Percentiles rank a stretch among this genome's conserved stretches.
These are phyloP conservation scores for Lecanosticta acicola DNA, from an alignment of 2,329 filamentous ascomycete genomes.

Conservation along the genomic window DNA sequence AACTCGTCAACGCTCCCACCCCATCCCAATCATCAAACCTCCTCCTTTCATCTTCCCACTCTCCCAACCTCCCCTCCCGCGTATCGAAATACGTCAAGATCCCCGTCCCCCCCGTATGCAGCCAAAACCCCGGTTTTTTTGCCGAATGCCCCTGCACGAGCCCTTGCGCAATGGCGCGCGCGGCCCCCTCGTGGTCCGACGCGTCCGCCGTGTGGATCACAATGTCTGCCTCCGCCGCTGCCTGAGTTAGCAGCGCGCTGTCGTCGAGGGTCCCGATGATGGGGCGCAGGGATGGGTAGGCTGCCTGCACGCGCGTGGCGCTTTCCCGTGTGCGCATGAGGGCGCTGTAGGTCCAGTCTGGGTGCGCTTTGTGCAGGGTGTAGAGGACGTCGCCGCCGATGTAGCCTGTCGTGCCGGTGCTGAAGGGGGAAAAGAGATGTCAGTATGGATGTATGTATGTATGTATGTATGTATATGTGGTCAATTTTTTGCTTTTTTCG, in stretches of 20 bases:
- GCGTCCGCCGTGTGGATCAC: slow-evolving; percentile 47
- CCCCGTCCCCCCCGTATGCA: slow-evolving; percentile 55
- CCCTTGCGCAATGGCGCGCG: slow-evolving; percentile 48
- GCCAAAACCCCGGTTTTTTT: slow-evolving; percentile 32
- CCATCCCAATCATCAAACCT: slow-evolving; percentile 57
- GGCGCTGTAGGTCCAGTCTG: slow-evolving; percentile 46
- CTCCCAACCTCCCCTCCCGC: slow-evolving; percentile 44
- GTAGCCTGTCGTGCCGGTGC: slow-evolving; percentile 36
- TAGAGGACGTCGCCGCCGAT: slow-evolving; percentile 45
- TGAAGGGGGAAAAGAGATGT: too few relatives aligned
- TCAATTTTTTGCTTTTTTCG: too few relatives aligned
- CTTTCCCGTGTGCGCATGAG: slow-evolving; percentile 48
- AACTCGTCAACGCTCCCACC: slow-evolving; percentile 45
- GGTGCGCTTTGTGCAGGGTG: slow-evolving; percentile 42
- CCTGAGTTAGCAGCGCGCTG: slow-evolving; percentile 40
- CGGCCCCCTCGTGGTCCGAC: slow-evolving; percentile 43
- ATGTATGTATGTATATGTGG: too few relatives aligned
- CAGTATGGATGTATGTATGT: not conserved
- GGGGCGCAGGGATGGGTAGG: slow-evolving; percentile 38
- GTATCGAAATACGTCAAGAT: slow-evolving; percentile 51
- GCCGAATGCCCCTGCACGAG: slow-evolving; percentile 44
- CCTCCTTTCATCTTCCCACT: slow-evolving; percentile 33
- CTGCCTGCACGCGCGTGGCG: slow-evolving; percentile 37
- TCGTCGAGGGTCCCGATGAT: slow-evolving; percentile 50
- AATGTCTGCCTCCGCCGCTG: slow-evolving; percentile 48